phyloP scores from a whole-genome alignment of 2,329 filamentous ascomycete genomes.

The Sordariomycetes sp. region DNA sequence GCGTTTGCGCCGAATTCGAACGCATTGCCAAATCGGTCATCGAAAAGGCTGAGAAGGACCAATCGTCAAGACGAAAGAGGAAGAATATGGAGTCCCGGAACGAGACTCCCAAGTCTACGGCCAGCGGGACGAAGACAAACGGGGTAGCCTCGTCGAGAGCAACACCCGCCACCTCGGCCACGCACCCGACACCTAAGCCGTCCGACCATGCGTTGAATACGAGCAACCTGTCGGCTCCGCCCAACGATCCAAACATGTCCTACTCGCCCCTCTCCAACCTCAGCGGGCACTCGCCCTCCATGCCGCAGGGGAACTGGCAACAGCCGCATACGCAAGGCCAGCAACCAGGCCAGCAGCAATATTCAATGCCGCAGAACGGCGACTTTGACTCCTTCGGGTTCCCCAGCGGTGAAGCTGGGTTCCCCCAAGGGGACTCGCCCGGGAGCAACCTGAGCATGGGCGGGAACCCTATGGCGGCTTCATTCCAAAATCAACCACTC shows the following conservation, averaged over 20 bases:
- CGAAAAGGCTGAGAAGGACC: conserved; percentile 83
- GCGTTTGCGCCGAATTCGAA: conserved; percentile 92
- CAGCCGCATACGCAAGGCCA: background rate
- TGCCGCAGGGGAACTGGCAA: conserved; percentile 6
- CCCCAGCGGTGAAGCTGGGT: conserved; percentile 30
- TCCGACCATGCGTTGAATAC: conserved; percentile 1
- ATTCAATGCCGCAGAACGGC: conserved; percentile 16
- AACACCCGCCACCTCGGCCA: no score
- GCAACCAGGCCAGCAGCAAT: background rate
- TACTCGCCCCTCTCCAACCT: conserved; percentile 6
- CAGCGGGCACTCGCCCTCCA: conserved; percentile 34
- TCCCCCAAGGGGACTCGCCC: conserved; percentile 26
- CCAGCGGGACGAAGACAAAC: background rate
- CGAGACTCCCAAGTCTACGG: background rate
- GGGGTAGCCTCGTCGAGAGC: background rate
- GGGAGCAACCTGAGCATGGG: conserved; percentile 14
- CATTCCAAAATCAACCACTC: conserved; percentile 68
- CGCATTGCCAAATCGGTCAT: conserved; percentile 85
- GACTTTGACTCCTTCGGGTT: conserved; percentile 32
- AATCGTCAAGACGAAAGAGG: conserved; percentile 70
- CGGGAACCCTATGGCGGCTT: conserved; percentile 2
- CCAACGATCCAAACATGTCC: background rate
- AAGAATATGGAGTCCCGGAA: conserved; percentile 54
- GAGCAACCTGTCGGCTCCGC: conserved; percentile 14
- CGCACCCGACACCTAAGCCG: no score